Evolutionary conservation across 1,284 basidiomycete genomes (phyloP).

Genomic region (Cutaneotrichosporon spelunceum): DNA sequence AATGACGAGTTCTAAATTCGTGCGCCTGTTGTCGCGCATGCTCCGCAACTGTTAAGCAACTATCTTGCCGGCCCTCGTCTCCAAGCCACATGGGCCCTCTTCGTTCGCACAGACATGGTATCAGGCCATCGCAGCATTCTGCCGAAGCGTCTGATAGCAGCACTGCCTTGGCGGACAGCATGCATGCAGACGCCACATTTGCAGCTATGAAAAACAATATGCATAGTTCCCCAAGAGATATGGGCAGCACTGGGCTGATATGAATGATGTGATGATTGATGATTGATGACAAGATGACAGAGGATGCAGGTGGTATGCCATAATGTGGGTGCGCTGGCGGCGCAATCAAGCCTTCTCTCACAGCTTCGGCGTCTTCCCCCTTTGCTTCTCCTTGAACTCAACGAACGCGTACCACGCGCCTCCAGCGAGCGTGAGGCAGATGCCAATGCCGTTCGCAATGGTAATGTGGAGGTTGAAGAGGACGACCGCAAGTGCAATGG

Average conservation of each 20-base stretch:
- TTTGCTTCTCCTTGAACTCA: constrained; percentile 62
- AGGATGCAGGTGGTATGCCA: neutral
- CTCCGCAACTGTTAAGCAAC: too few relatives aligned
- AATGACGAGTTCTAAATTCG: too few relatives aligned
- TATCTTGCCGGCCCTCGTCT: too few relatives aligned
- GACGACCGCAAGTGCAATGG: constrained; percentile 75
- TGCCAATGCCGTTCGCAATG: constrained; percentile 71
- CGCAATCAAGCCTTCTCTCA: constrained; percentile 8
- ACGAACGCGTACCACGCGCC: constrained; percentile 76
- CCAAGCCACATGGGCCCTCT: too few relatives aligned
- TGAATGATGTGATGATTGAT: too few relatives aligned
- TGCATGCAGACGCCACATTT: neutral
- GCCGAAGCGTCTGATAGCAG: too few relatives aligned
- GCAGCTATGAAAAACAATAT: neutral
- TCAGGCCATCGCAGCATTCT: too few relatives aligned
- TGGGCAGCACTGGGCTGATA: neutral
- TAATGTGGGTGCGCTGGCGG: neutral
- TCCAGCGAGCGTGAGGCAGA: constrained; percentile 72
- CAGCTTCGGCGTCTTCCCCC: constrained; percentile 27
- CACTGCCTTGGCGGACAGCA: neutral
- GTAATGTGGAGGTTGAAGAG: constrained; percentile 80
- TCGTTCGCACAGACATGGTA: too few relatives aligned
- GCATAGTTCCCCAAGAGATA: constrained; percentile 7
- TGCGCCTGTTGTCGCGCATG: too few relatives aligned
- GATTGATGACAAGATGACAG: constrained; percentile 3